Evolutionary conservation across 176 grass and related monocot species (phyloP), one percentile per base, ranked within the genome.

Genomic region (Coix lacrymajobi): DNA sequence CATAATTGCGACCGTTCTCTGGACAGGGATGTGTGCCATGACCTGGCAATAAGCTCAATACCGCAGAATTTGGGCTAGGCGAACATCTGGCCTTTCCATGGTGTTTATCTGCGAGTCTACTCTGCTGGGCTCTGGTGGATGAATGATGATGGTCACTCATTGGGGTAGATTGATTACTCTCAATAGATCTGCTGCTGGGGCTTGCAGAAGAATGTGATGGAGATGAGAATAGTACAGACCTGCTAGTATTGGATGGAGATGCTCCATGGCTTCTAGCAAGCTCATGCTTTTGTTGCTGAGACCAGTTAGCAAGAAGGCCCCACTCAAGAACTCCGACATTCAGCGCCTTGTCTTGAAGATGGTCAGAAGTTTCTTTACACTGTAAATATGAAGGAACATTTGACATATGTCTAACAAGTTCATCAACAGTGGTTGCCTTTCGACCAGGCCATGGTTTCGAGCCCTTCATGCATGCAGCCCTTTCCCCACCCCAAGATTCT

Each of bases 271-370:
- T 71, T 71, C 80, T 85, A 86, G 73, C 20, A 1, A 37, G 51
- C 1, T 84, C 86, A 85, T 76, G 73, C 40, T 89, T 90, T 87
- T 92, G 80, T 76, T 89, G 78, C 49, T 87, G 81, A 77, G 89
- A 93, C 91, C 91, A 96, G 77, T 88, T 93, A 51, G 92, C 76
- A 62, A 96, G 93, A 81, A 90, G 83, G 6, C 85, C 93, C 96
- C 96, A 99, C 70, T 95, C 89, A 84, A 99, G 87, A 78, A 99
- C 91, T 77, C 96, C 96, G 77, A 96, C 81, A 92, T 92, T 96
- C 68, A 93, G 75, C 5, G 93, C 93, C 79, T 89, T 99, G 31
- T 87, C 93, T 75, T 93, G 96, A 89, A 92, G 69, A 49, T 89
- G 83, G 26, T 81, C 83, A 32, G 62, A 44, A 65, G 46, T 91